Evolutionary conservation across 768 basidiomycete species (phyloP), one percentile per base, ranked within the genome.

Genomic region (Amyloporia xantha): DNA sequence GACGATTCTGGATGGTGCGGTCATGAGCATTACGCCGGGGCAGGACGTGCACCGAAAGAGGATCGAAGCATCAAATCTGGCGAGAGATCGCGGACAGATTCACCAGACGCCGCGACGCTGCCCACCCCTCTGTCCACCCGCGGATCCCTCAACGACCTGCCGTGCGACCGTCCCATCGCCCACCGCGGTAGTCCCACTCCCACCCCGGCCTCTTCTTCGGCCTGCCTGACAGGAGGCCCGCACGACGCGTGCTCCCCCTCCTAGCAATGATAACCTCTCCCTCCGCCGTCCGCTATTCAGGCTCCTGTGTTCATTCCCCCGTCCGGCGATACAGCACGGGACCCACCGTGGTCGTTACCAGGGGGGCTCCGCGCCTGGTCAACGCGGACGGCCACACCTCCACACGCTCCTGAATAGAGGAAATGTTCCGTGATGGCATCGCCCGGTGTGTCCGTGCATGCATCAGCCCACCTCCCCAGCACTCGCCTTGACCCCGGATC

Each of bases 21-120:
- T 33, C 30, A 33, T 15, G 38, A 6, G 24, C 10, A 19, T 19
- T 23, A 24, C 19, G 5, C 19, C 7, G 41, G 41, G 41, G 11
- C 19, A 26, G 41, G 41, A 42, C 41, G 24, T 42, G 41, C 24
- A 26, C 19, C 25, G 19, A 47, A 38, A 23, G 45, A 47, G 28
- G 4, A 39, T 7, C 9, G 38, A 39, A 39, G 38, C 12, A 39
- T 39, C 38, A 39, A 7, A 15, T 39, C 13, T 19, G 38, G 38
- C 7, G 10, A 39, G 9, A 39, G 9, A 39, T 9, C 17, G 33
- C 38, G 38, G 10, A 39, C 13, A 39, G 38, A 39, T 39, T n/a
- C n/a, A n/a, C n/a, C n/a, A n/a, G n/a, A n/a, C n/a, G n/a, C 38
- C 38, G 10, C 10, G 38, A 7, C 7, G 30, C 30, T 7, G 30